These are phyloP conservation scores for Osmanthus fragrans DNA, from an alignment of 257 asterid species.

Conservation along the genomic window DNA sequence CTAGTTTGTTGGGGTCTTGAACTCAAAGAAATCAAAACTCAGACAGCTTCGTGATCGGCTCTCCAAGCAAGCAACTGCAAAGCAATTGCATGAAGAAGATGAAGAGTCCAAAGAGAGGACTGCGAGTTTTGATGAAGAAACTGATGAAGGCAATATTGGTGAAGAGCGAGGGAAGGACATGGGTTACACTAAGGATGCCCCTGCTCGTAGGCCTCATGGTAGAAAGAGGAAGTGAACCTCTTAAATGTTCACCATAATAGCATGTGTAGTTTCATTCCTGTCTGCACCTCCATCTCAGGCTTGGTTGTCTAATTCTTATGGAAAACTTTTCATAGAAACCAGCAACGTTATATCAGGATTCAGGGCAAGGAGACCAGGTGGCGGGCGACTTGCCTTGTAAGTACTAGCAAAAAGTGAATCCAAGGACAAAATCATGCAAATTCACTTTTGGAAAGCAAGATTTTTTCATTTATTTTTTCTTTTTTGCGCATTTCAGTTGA, in stretches of 20 bases:
- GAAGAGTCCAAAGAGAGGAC: conserved; percentile 66
- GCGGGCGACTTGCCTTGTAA: background rate
- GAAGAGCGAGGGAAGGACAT: conserved; percentile 35
- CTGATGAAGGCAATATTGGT: conserved; percentile 36
- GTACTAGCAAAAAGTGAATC: background rate
- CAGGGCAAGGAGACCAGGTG: background rate
- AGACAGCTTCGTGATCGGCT: conserved; percentile 78
- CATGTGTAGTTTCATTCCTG: background rate
- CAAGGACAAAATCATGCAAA: background rate
- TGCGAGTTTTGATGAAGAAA: conserved; percentile 62
- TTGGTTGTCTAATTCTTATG: background rate
- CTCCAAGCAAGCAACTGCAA: conserved; percentile 39
- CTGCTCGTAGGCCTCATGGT: conserved; percentile 47
- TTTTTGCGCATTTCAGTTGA: too few species aligned
- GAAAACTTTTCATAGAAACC: background rate
- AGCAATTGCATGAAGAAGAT: conserved; percentile 44
- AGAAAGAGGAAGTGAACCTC: conserved; percentile 58
- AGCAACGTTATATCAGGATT: background rate
- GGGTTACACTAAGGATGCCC: conserved; percentile 46
- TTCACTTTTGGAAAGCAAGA: too few species aligned
- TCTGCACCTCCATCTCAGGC: background rate
- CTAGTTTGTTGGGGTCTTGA: conserved; percentile 77
- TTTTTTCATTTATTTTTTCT: too few species aligned
- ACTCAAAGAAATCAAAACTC: conserved; percentile 86
- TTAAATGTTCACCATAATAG: background rate